Conservation (phyloP, 2,329 filamentous ascomycete species). For the Emergomyces pasteurianus region DNA sequence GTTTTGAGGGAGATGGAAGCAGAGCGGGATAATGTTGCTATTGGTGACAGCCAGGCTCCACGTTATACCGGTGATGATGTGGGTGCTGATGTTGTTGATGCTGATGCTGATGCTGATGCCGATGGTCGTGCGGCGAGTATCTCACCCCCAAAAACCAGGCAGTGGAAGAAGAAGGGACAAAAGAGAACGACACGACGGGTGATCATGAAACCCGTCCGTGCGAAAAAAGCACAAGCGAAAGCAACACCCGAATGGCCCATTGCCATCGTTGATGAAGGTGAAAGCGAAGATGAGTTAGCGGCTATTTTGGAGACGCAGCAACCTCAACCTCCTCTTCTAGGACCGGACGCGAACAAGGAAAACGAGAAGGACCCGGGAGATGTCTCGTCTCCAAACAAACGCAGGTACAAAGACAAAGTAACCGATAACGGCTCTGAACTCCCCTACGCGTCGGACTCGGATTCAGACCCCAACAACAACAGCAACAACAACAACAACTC, state of each 20-base stretch:
- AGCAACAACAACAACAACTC: too few relatives aligned
- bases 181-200: slow-evolving; percentile 37
- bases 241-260: slow-evolving; percentile 13
- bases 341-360: not conserved
- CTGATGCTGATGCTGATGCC: slow-evolving; percentile 4
- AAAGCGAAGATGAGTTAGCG: slow-evolving; percentile 19
- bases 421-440: slow-evolving; percentile 15
- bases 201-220: slow-evolving; percentile 30
- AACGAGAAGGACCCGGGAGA: not conserved
- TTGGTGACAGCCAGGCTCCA: slow-evolving; percentile 26
- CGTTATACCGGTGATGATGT: too few relatives aligned
- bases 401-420: slow-evolving; percentile 3
- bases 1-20: slow-evolving; percentile 33
- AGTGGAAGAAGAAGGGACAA: slow-evolving; percentile 38
- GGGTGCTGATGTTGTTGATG: too few relatives aligned
- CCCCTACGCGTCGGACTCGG: slow-evolving; percentile 17
- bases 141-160: slow-evolving; percentile 7
- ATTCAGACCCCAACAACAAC: slow-evolving; percentile 12
- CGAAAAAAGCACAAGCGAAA: slow-evolving; percentile 16
- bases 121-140: slow-evolving; percentile 3
- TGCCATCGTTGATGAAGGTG: slow-evolving; percentile 1
- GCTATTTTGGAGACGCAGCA: slow-evolving; percentile 23
- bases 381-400: slow-evolving; percentile 1
- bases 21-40: slow-evolving; percentile 20
- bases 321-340: not conserved